Base-by-base conservation (phyloP, 1,284 basidiomycete genomes). In the Cryptococcus amylolentus region DNA sequence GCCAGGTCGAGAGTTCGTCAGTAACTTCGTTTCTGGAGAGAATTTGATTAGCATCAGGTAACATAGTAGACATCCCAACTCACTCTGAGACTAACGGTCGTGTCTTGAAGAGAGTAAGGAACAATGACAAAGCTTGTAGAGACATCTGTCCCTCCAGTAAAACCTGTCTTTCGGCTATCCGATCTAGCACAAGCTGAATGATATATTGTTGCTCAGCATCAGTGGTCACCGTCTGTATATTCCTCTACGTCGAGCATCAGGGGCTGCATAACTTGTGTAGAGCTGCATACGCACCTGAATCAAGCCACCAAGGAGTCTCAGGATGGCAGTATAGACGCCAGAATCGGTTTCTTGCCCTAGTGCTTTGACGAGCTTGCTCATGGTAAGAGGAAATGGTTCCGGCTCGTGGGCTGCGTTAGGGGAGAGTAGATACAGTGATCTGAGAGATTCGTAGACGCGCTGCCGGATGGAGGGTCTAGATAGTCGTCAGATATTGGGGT, bases 391-490 rank as follows among this genome's bases (percentile, higher is more conserved):
- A 55, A 67, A 71, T 0, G 57, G n/a, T 40, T 31, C 49, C 53
- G 51, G 8, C 50, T 38, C 39, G n/a, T 41, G 52, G 50, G 49
- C 54, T 2, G 41, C 50, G 27, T 55, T 42, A 5, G 2, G 18
- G 14, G 16, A 20, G 16, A 49, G 28, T 13, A 55, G 50, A 47
- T 63, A 53, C 1, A 76, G 58, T 0, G 64, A 51, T 3, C 44
- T 20, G 5, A 76, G 57, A 13, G 66, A 68, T 49, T 68, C 58
- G 23, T 72, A 48, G 0, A 64, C 61, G 1, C 69, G 55, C 48
- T 72, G 68, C 1, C 73, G 60, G 2, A 73, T 48, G 2, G 63
- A 60, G 0, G 70, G 55, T 8, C 71, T 75, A 48, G 13, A 35
- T 26, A 20, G 52, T 23, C 28, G 45, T 31, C 14, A 48, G 18